Evolutionary conservation across 2,329 filamentous ascomycete genomes (phyloP), one percentile per base, ranked within the genome.

Genomic region (Fusarium cicatricum): DNA sequence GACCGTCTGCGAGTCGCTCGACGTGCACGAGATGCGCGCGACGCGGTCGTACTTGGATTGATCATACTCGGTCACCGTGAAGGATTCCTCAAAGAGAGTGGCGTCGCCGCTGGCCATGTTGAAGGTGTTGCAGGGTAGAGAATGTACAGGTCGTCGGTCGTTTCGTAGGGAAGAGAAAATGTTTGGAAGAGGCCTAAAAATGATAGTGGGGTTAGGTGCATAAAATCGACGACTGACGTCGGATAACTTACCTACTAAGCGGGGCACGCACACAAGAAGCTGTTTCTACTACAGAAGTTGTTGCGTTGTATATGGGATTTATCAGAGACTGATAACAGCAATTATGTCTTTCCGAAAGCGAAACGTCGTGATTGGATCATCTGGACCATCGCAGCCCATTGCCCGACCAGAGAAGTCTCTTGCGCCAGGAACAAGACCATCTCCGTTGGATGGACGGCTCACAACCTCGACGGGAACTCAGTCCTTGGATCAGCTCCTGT

Each of bases 41-140:
- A 97, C 94, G 63, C 94, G 91, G 79, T 98, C 95, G 78, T 99
- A 99, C 79, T 97, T 97, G 71, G 88, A 85, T 71, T 88, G 84
- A 79, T 97, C 90, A 74, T 92, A 81, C 50, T 85, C 78, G 66
- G 87, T 94, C 70, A 98, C 83, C 58, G 85, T 90, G 84, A 98
- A 97, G 70, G 86, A 89, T 73, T 96, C 92, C 78, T 97, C 92
- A 79, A 96, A 96, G 76, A 98, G 90, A 71, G 95, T 89, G 54
- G 93, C 89, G 79, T 98, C 94, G 66, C 90, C 89, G 65, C 78
- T 81, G 31, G 68, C 69, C 68, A 70, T 70, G 12, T 41, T 61
- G 61, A 23, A 8, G 2, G 16, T 29, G 16, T 2, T 23, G 8
- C 8, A 41, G 28, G 11, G 15, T 31, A 23, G 37, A 44, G 29